These are phyloP conservation scores for Russula foetens DNA, from an alignment of 768 basidiomycete genomes.

Conservation along the genomic window DNA sequence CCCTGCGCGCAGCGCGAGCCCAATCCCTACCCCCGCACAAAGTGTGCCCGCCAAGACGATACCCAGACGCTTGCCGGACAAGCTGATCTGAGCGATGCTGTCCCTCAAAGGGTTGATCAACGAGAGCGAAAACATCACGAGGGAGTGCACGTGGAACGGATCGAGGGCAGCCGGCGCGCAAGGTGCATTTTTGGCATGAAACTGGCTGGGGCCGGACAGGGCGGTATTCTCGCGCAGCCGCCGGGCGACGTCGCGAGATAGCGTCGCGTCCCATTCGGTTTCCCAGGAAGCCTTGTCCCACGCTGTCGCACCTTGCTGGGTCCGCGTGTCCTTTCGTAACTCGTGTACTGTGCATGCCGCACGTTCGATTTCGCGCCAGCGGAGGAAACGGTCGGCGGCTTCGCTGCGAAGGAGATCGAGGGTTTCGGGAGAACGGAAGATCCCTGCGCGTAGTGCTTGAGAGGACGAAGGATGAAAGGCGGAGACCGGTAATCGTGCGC, in stretches of 20 bases:
- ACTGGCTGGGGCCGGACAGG: not conserved
- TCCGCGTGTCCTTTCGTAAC: slow-evolving; percentile 18
- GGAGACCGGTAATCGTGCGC: slow-evolving; percentile 31
- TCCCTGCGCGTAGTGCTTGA: slow-evolving; percentile 44
- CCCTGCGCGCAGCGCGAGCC: slow-evolving; percentile 25
- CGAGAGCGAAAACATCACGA: slow-evolving; percentile 53
- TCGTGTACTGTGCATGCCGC: slow-evolving; percentile 39
- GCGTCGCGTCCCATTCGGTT: slow-evolving; percentile 48
- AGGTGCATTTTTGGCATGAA: slow-evolving; percentile 16
- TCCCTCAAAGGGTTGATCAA: slow-evolving; percentile 41
- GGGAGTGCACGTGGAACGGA: slow-evolving; percentile 58
- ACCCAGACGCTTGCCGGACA: slow-evolving; percentile 24
- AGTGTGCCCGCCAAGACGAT: slow-evolving; percentile 34
- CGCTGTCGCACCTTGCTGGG: not conserved
- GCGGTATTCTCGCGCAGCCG: slow-evolving; percentile 35
- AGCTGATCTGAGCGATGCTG: slow-evolving; percentile 23
- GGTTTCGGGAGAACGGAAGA: slow-evolving; percentile 59
- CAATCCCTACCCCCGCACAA: slow-evolving; percentile 39
- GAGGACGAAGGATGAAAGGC: slow-evolving; percentile 47
- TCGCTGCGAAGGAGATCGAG: slow-evolving; percentile 50
- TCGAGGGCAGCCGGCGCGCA: slow-evolving; percentile 38
- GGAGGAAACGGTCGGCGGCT: slow-evolving; percentile 60
- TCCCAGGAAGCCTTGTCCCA: slow-evolving; percentile 67
- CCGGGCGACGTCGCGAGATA: slow-evolving; percentile 56
- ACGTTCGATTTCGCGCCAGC: slow-evolving; percentile 64